phyloP scores from a whole-genome alignment of 176 grass and related monocot species.

The Hsuehochloa calcarea region DNA sequence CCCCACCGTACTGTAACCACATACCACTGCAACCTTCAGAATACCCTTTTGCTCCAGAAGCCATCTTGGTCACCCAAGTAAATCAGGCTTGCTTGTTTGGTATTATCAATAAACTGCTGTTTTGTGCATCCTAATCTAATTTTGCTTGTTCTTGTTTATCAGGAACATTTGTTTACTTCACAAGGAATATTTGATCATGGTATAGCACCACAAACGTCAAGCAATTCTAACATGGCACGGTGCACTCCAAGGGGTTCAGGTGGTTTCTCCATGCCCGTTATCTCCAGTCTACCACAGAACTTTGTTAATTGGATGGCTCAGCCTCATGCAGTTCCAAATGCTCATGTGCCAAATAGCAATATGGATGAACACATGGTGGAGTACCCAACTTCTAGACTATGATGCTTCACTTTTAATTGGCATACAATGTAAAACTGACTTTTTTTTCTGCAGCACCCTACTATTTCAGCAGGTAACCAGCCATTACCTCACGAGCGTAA shows the following conservation, averaged over 20 bases:
- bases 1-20: slow-evolving; percentile 27
- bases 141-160: slow-evolving; percentile 24
- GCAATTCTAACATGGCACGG: slow-evolving; percentile 38
- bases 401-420: not conserved
- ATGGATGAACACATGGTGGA: slow-evolving; percentile 13
- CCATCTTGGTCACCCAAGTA: slow-evolving; percentile 39
- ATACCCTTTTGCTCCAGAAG: slow-evolving; percentile 42
- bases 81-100: not conserved
- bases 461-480: slow-evolving; percentile 25
- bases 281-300: slow-evolving; percentile 34
- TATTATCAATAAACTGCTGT: slow-evolving; percentile 4
- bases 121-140: slow-evolving; percentile 2
- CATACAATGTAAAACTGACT: not conserved
- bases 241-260: slow-evolving; percentile 28
- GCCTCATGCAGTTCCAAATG: slow-evolving; percentile 12
- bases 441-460: slow-evolving; percentile 23
- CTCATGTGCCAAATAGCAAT: not conserved
- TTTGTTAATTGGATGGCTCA: slow-evolving; percentile 46
- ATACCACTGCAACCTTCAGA: slow-evolving; percentile 37
- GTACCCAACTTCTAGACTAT: slow-evolving; percentile 6
- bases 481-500: slow-evolving; percentile 34
- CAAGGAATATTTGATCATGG: slow-evolving; percentile 43
- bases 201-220: slow-evolving; percentile 25
- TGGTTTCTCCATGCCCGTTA: not conserved
- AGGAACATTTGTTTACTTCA: slow-evolving; percentile 28